A percentile compares a stretch with the other conserved stretches of the same genome.
These are phyloP conservation scores for Perilla frutescens DNA, from an alignment of 257 asterid genomes.

Conservation along the genomic window DNA sequence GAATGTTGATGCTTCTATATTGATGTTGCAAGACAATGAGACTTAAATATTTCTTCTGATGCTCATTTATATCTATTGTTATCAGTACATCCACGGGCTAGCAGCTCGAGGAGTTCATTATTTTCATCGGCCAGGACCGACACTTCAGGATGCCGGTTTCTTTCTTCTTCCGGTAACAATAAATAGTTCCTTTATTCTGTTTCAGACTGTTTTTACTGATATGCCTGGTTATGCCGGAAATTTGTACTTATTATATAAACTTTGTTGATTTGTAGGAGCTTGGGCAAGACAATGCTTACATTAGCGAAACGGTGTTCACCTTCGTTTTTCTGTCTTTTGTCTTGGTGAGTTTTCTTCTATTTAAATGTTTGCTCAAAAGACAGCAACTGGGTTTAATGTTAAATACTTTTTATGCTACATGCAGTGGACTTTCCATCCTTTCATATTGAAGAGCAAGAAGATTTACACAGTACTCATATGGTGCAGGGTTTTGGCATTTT, in stretches of 20 bases:
- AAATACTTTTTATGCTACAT: constrained; percentile 34
- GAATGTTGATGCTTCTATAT: background rate
- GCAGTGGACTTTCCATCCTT: constrained; percentile 99
- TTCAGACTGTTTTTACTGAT: background rate
- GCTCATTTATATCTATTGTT: background rate
- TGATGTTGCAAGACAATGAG: background rate
- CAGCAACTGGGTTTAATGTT: background rate
- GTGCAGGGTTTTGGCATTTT: constrained; percentile 96
- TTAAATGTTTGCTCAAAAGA: background rate
- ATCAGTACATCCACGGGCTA: constrained; percentile 74
- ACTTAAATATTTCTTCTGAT: background rate
- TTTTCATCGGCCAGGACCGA: constrained; percentile 76
- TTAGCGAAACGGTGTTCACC: constrained; percentile 89
- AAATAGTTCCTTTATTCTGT: background rate
- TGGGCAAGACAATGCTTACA: constrained; percentile 79
- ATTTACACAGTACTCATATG: constrained; percentile 92
- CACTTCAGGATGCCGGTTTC: constrained; percentile 74
- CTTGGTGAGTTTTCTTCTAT: constrained; percentile 60
- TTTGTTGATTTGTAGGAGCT: constrained; percentile 70
- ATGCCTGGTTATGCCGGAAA: constrained; percentile 18
- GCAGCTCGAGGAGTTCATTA: constrained; percentile 85
- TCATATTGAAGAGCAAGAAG: constrained; percentile 84
- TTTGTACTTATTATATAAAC: constrained; percentile 32
- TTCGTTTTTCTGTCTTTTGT: constrained; percentile 76
- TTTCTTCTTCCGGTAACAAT: constrained; percentile 80